Evolutionary conservation across 768 basidiomycete species (phyloP).

Genomic region (Scleroderma bovista): DNA sequence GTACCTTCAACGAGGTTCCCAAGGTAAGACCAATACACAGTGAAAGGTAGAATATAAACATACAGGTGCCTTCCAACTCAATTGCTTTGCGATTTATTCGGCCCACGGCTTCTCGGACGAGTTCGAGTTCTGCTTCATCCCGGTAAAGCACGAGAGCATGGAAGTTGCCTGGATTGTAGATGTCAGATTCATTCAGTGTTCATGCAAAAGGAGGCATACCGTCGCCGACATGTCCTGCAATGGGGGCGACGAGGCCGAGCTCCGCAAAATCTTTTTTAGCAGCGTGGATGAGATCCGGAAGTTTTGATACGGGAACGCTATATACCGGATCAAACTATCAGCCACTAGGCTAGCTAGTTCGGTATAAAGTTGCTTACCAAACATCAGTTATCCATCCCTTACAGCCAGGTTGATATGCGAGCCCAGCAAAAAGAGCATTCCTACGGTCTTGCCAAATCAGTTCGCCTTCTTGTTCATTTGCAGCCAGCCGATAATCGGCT

Average conservation of each 20-base stretch:
- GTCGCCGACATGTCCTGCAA: slow-evolving; percentile 41
- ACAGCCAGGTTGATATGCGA: slow-evolving; percentile 29
- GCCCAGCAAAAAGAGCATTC: slow-evolving; percentile 19
- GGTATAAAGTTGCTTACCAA: slow-evolving; percentile 12
- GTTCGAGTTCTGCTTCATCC: slow-evolving; percentile 31
- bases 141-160: slow-evolving; percentile 35
- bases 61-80: slow-evolving; percentile 33
- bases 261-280: slow-evolving; percentile 42
- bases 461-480: slow-evolving; percentile 32
- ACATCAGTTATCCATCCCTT: slow-evolving; percentile 40
- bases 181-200: not conserved
- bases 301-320: slow-evolving; percentile 30
- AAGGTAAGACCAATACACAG: not conserved
- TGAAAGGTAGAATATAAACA: not conserved
- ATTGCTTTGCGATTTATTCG: slow-evolving; percentile 32
- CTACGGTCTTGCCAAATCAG: slow-evolving; percentile 34
- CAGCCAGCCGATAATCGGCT: slow-evolving; percentile 33
- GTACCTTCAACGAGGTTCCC: slow-evolving; percentile 17
- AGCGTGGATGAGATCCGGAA: slow-evolving; percentile 34
- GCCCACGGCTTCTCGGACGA: slow-evolving; percentile 25
- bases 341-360: not conserved
- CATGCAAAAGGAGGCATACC: slow-evolving; percentile 15
- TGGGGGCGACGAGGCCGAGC: slow-evolving; percentile 36
- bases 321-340: not conserved
- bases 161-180: slow-evolving; percentile 35